Percentiles rank a stretch among this genome's conserved stretches.
Conservation (phyloP, 129 eudicot genomes). For the Helichrysum umbraculigerum region DNA sequence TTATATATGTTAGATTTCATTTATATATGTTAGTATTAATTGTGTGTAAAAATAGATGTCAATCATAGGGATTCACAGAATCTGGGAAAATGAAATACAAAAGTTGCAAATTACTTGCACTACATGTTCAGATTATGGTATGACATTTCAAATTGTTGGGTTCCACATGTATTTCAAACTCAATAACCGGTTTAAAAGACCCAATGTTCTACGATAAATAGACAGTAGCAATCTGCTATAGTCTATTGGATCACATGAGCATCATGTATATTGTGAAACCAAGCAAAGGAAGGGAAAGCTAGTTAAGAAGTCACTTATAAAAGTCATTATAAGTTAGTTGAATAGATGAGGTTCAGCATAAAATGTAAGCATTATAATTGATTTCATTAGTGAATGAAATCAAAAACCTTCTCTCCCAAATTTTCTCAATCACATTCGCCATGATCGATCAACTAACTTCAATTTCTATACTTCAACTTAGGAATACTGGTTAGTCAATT, state of each 20-base stretch:
- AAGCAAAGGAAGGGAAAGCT: background rate
- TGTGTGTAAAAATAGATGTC: background rate
- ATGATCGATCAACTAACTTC: background rate
- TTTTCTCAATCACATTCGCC: background rate
- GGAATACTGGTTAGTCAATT: no score
- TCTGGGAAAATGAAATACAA: background rate
- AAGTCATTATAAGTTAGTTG: background rate
- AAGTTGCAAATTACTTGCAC: background rate
- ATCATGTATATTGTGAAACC: no score
- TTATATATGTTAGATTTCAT: no score
- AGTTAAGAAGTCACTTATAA: background rate
- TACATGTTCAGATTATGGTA: background rate
- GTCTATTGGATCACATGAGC: background rate
- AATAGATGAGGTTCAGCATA: background rate
- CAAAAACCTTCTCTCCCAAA: no score
- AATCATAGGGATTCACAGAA: background rate
- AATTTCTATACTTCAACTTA: background rate
- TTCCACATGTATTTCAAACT: background rate
- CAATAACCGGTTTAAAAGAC: slow-evolving; percentile 17
- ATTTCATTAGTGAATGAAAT: background rate
- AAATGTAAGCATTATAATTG: background rate
- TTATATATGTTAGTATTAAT: background rate
- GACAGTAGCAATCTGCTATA: background rate
- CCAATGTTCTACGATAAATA: background rate
- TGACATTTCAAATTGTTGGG: background rate